Percentiles rank a stretch among this genome's conserved stretches.
Evolutionary conservation across 2,329 filamentous ascomycete species (phyloP).

Genomic region (Diaporthe vaccinii): DNA sequence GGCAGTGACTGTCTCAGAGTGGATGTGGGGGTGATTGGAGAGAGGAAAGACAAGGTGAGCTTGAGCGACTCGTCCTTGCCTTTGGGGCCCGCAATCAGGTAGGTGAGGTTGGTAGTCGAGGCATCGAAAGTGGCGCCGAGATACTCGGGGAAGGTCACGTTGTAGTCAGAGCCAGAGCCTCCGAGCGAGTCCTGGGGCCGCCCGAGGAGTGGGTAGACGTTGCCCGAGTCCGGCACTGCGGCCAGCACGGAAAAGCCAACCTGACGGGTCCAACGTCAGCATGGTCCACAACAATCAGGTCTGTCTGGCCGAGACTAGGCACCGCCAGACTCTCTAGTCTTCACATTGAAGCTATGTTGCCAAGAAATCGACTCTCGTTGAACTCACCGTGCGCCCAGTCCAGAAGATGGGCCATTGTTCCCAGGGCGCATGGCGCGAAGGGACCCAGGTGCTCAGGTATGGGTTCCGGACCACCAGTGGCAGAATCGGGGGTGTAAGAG

Average conservation of each 20-base stretch:
- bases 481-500: conserved; percentile 68
- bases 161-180: conserved; percentile 51
- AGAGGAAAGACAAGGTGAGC: conserved; percentile 71
- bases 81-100: conserved; percentile 52
- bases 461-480: conserved; percentile 72
- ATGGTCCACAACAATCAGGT: not conserved
- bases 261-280: conserved; percentile 45
- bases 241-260: conserved; percentile 66
- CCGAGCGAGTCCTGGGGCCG: conserved; percentile 63
- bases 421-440: conserved; percentile 81
- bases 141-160: conserved; percentile 58
- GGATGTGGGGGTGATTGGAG: conserved; percentile 84
- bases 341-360: conserved; percentile 11
- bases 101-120: conserved; percentile 64
- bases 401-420: conserved; percentile 81
- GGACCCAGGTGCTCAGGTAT: conserved; percentile 72
- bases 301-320: not conserved
- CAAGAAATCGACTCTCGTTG: not conserved
- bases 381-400: conserved; percentile 50
- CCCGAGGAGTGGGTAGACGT: conserved; percentile 65
- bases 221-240: conserved; percentile 56
- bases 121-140: conserved; percentile 62
- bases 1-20: conserved; percentile 85
- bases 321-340: not conserved
- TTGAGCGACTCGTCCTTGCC: conserved; percentile 48